These are phyloP conservation scores for Ordospora colligata DNA, from an alignment of 371 early-diverging fungal species.

Conservation along the genomic window DNA sequence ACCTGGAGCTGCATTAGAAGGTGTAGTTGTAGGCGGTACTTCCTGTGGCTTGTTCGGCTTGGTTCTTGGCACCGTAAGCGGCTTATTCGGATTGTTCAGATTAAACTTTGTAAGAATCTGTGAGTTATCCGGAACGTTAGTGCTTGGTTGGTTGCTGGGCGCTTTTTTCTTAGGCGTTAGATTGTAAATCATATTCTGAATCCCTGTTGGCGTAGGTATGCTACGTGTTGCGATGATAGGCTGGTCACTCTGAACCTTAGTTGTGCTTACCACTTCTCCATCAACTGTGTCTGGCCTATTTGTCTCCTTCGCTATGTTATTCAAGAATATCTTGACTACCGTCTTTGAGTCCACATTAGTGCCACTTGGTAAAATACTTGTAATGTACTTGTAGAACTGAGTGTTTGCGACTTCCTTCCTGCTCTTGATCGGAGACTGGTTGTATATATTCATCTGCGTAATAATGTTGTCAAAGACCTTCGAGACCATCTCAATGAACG, in stretches of 20 bases:
- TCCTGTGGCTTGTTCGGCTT: too few species aligned
- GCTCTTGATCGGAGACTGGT: neutral
- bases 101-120: too few species aligned
- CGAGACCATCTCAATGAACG: constrained; percentile 6
- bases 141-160: too few species aligned
- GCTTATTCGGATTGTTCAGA: too few species aligned
- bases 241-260: neutral
- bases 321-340: constrained; percentile 7
- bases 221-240: too few species aligned
- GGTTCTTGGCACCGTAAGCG: too few species aligned
- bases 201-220: too few species aligned
- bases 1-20: too few species aligned
- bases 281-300: constrained; percentile 10
- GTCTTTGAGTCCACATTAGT: neutral
- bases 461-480: constrained; percentile 9
- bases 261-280: neutral
- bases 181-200: too few species aligned
- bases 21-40: too few species aligned
- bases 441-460: constrained; percentile 13
- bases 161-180: too few species aligned
- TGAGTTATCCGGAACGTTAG: too few species aligned
- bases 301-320: constrained; percentile 19
- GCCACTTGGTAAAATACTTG: neutral
- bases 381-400: constrained; percentile 6
- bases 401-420: neutral